Base-by-base conservation (phyloP, 495 filamentous ascomycete species). In the Friedmanniomyces simplex region DNA sequence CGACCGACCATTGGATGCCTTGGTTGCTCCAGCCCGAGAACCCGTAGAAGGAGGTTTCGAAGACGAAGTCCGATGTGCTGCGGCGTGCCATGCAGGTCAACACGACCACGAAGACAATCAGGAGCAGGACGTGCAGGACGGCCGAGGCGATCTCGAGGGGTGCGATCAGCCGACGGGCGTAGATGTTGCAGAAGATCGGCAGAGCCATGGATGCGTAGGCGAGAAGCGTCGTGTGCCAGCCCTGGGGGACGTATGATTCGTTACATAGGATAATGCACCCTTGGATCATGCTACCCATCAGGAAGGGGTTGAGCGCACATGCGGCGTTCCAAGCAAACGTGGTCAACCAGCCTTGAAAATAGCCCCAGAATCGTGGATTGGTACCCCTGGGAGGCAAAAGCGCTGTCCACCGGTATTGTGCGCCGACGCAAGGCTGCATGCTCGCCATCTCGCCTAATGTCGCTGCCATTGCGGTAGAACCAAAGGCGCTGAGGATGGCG, bases 371-470 rank as follows among this genome's bases (percentile, higher is more conserved):
- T n/a, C 16, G 34, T 32, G 56, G 52, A 30, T 47, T 51, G 46
- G 42, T 55, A 5, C 37, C 34, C 20, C 48, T 20, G 10, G 64
- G 63, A n/a, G 57, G 57, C 32, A 48, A 62, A 1, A 55, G n/a
- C 16, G 46, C 65, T n/a, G 64, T 47, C 63, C 65, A 62, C 32
- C 54, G 52, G 41, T 60, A 61, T 43, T 58, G 53, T 6, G 51
- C 65, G 13, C 60, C 61, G 7, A 61, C 60, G 7, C 51, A 39
- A n/a, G 61, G 58, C 45, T 50, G 34, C 63, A 73, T 71, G 16
- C 65, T 68, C n/a, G 69, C 68, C 68, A 73, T 64, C 52, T 73
- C 71, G 2, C 58, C 69, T 28, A 73, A 43, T 5, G 69, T 68
- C 1, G 56, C 53, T n/a, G 68, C 64, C 13, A 69, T 47, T 1